Evolutionary conservation across 768 basidiomycete genomes (phyloP).

Genomic region (Lyophyllum semitale): DNA sequence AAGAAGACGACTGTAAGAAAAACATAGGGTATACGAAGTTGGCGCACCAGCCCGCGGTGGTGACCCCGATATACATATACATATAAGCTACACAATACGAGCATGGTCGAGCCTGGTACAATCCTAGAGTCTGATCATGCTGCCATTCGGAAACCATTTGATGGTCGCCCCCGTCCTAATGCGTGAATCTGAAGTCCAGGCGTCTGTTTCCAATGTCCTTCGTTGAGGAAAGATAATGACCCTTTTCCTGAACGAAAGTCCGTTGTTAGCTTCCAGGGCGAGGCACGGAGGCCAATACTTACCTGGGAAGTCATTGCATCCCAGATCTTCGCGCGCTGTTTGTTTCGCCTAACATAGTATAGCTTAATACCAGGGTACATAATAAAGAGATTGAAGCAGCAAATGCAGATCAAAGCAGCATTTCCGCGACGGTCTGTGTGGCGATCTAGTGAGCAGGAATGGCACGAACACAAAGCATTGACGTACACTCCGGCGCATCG

Average conservation of each 20-base stretch:
- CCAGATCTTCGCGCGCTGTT: slow-evolving; percentile 55
- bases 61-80: not conserved
- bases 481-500: slow-evolving; percentile 57
- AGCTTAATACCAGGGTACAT: slow-evolving; percentile 56
- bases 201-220: slow-evolving; percentile 60
- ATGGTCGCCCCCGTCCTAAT: slow-evolving; percentile 28
- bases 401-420: slow-evolving; percentile 51
- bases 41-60: too few species aligned
- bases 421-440: slow-evolving; percentile 58
- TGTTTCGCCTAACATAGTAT: slow-evolving; percentile 63
- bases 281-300: slow-evolving; percentile 4
- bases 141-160: too few species aligned
- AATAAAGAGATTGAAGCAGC: slow-evolving; percentile 48
- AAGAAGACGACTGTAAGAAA: too few species aligned
- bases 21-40: too few species aligned
- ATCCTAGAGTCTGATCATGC: too few species aligned
- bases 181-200: slow-evolving; percentile 64
- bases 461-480: not conserved
- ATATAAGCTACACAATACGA: too few species aligned
- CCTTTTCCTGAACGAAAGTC: slow-evolving; percentile 45
- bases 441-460: not conserved
- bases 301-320: slow-evolving; percentile 54
- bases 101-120: too few species aligned
- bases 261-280: not conserved
- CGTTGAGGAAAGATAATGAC: slow-evolving; percentile 56